Percentiles rank a stretch among this genome's conserved stretches.
Conservation (phyloP, 768 basidiomycete species). For the Psilocybe cubensis region DNA sequence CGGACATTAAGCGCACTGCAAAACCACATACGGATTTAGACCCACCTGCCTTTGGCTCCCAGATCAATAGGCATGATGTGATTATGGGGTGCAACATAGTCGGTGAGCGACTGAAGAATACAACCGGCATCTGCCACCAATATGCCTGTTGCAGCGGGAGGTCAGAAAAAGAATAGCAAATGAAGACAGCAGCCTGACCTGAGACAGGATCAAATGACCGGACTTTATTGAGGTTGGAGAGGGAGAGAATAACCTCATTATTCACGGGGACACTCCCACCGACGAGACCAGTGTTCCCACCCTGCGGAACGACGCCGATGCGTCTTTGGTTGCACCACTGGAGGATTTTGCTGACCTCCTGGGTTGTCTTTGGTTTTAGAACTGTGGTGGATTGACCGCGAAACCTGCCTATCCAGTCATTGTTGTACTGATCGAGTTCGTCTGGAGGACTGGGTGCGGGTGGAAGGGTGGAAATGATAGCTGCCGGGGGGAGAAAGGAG, state of each 20-base stretch:
- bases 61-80: slow-evolving; percentile 97
- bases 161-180: slow-evolving; percentile 16
- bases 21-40: neutral
- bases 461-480: slow-evolving; percentile 71
- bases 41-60: slow-evolving; percentile 92
- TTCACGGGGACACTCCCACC: slow-evolving; percentile 90
- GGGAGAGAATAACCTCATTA: slow-evolving; percentile 86
- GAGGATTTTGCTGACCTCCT: slow-evolving; percentile 88
- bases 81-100: slow-evolving; percentile 83
- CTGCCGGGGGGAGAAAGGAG: slow-evolving; percentile 60
- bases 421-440: slow-evolving; percentile 81
- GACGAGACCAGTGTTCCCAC: slow-evolving; percentile 97
- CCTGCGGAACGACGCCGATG: slow-evolving; percentile 95
- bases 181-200: slow-evolving; percentile 44
- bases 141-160: slow-evolving; percentile 57
- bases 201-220: slow-evolving; percentile 86
- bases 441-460: slow-evolving; percentile 48
- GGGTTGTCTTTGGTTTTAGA: slow-evolving; percentile 83
- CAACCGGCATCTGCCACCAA: slow-evolving; percentile 94
- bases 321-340: slow-evolving; percentile 81
- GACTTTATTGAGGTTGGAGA: slow-evolving; percentile 80
- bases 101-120: slow-evolving; percentile 85
- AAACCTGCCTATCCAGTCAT: slow-evolving; percentile 98
- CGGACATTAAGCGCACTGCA: slow-evolving; percentile 6
- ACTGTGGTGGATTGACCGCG: slow-evolving; percentile 84